Evolutionary conservation across 257 asterid genomes (phyloP).

Genomic region (Pogostemon cablin): DNA sequence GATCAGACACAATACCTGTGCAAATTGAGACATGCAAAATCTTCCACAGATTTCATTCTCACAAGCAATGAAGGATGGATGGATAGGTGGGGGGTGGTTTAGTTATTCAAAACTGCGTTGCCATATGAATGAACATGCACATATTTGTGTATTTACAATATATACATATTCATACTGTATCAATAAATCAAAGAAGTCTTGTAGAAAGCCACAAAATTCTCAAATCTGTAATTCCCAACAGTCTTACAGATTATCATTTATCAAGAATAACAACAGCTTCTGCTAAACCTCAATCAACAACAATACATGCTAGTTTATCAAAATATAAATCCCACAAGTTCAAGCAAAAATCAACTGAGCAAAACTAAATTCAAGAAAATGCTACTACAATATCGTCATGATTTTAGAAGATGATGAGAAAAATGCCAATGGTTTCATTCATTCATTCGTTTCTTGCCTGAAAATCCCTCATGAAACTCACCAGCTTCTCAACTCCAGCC

Average conservation of each 20-base stretch:
- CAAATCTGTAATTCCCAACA: background rate
- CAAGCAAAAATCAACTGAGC: slow-evolving; percentile 7
- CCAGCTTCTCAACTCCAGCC: slow-evolving; percentile 85
- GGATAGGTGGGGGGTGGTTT: no score
- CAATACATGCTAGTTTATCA: background rate
- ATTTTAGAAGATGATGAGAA: background rate
- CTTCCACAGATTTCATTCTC: no score
- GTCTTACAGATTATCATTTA: slow-evolving; percentile 8
- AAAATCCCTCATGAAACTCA: slow-evolving; percentile 85
- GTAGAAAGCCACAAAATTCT: background rate
- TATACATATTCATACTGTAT: no score
- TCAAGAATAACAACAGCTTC: background rate
- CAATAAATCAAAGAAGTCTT: background rate
- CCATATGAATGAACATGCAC: no score
- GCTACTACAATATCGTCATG: slow-evolving; percentile 4
- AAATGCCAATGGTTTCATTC: slow-evolving; percentile 14
- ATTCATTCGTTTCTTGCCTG: slow-evolving; percentile 64
- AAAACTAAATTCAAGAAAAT: slow-evolving; percentile 4
- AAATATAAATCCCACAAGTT: background rate
- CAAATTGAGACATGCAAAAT: no score
- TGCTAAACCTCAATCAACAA: slow-evolving; percentile 6
- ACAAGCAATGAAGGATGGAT: no score
- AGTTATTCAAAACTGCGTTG: no score
- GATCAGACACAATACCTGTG: no score
- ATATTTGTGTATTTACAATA: no score